A percentile compares a stretch with the other conserved stretches of the same genome.
phyloP scores from a whole-genome alignment of 164 flowering plant species.

The Magnolia officinalis region DNA sequence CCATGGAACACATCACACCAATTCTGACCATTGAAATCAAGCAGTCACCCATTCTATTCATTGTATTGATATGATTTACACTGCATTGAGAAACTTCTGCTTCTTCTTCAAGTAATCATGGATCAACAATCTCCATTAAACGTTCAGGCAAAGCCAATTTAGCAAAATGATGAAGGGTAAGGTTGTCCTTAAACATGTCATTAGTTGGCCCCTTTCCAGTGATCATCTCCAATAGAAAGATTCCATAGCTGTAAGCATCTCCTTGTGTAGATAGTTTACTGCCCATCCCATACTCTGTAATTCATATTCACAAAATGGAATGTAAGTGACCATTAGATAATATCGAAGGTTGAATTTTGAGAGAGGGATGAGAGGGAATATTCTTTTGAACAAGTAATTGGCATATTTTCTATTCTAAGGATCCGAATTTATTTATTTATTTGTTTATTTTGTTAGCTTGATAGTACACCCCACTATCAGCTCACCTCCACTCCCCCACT shows the following conservation, averaged over 20 bases:
- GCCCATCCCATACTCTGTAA: conserved; percentile 18
- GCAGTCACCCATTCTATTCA: not conserved
- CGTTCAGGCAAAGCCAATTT: conserved; percentile 23
- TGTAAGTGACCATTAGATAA: too few relatives aligned
- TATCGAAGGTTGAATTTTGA: not conserved
- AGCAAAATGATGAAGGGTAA: conserved; percentile 18
- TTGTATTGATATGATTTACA: too few relatives aligned
- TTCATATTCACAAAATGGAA: not conserved
- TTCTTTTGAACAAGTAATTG: too few relatives aligned
- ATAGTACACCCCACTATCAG: too few relatives aligned
- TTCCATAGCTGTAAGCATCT: conserved; percentile 17
- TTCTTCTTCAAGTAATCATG: conserved; percentile 8
- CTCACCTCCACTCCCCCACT: too few relatives aligned
- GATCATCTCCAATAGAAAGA: conserved; percentile 15
- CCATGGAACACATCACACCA: not conserved
- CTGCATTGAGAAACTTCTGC: not conserved
- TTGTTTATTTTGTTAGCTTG: too few relatives aligned
- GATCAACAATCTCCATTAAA: conserved; percentile 28
- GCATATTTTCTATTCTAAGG: too few relatives aligned
- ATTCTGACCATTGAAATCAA: not conserved
- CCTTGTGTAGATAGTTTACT: conserved; percentile 10
- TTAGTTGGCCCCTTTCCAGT: conserved; percentile 6
- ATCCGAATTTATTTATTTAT: too few relatives aligned
- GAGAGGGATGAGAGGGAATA: too few relatives aligned
- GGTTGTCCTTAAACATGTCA: conserved; percentile 22